A percentile compares a stretch with the other conserved stretches of the same genome.
Evolutionary conservation across 1,284 basidiomycete species (phyloP).

Genomic region (Leucoagaricus sp.): DNA sequence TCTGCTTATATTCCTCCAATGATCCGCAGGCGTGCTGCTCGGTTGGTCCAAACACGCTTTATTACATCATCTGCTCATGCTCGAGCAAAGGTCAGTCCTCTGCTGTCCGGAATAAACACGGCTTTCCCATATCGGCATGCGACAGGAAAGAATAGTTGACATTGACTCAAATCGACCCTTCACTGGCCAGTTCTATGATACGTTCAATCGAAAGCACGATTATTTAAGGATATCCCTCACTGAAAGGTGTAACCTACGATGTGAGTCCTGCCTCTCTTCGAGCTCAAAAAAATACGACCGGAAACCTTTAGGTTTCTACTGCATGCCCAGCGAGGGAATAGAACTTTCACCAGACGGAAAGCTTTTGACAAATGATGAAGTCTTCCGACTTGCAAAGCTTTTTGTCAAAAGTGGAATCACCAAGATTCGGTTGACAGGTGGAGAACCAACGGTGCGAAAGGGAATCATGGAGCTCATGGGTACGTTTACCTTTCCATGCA

Average conservation of each 20-base stretch:
- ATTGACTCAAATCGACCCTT: constrained; percentile 51
- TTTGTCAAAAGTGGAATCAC: constrained; percentile 84
- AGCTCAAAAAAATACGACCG: neutral
- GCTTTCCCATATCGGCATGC: neutral
- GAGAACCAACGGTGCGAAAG: constrained; percentile 85
- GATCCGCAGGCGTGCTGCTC: constrained; percentile 1
- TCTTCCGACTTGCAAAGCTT: constrained; percentile 72
- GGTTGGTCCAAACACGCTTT: neutral
- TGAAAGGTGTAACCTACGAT: constrained; percentile 86
- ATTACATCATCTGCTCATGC: constrained; percentile 3
- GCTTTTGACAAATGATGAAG: constrained; percentile 76
- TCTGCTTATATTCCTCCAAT: neutral
- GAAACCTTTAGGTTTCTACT: constrained; percentile 71
- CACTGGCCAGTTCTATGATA: constrained; percentile 62
- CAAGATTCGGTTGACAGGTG: constrained; percentile 87
- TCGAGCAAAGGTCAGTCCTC: constrained; percentile 14
- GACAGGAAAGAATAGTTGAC: constrained; percentile 51
- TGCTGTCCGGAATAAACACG: neutral
- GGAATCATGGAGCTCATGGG: constrained; percentile 74
- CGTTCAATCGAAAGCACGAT: constrained; percentile 71
- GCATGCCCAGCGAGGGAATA: constrained; percentile 86
- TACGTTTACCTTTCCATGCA: constrained; percentile 13
- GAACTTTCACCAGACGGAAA: constrained; percentile 71
- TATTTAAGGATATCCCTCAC: constrained; percentile 87
- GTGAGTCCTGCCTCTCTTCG: constrained; percentile 40